Base-by-base conservation (phyloP, 2,329 filamentous ascomycete species). In the Xylariales sp. region DNA sequence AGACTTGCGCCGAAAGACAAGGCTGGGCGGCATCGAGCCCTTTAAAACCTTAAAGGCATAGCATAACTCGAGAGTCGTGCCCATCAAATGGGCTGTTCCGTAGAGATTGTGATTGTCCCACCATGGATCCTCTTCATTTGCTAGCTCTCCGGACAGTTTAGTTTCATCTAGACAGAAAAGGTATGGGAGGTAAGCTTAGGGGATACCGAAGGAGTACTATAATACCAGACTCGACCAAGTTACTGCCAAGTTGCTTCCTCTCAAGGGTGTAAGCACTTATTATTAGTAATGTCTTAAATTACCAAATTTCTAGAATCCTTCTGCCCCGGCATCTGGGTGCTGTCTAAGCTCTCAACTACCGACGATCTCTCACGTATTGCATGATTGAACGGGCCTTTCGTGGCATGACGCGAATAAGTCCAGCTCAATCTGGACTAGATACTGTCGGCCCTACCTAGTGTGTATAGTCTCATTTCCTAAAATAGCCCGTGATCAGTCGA, bases 151-250 rank as follows among this genome's bases (percentile, higher is more conserved):
- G 1, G n/a, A 43, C 23, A 6, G 18, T 45, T 48, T 56, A 14
- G 50, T 61, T 68, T 61, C 45, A 65, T 36, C 12, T 32, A 5
- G 50, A 61, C 45, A 28, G 56, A 64, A 57, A 36, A 4, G 52
- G 57, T 10, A 54, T 45, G 45, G 39, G 45, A 60, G 36, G 62
- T 68, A 54, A 68, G 66, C 66, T 68, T 62, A 68, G 32, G 61
- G 39, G 10, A 52, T 53, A 53, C 43, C 46, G 30, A 50, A 61
- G 5, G 7, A 49, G 49, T 49, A 30, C 28, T 52, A 64, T 62
- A 7, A 28, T 23, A 23, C 23, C 23, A 2, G 23, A 23, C 1
- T 23, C 23, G 43, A 43, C 18, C 12, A 10, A 46, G 57, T 56
- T 28, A 36, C 23, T 23, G 52, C 28, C 18, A 53, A 56, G 28